Conservation (phyloP, 208 protist genomes). For the Acanthamoeba castellanii region DNA sequence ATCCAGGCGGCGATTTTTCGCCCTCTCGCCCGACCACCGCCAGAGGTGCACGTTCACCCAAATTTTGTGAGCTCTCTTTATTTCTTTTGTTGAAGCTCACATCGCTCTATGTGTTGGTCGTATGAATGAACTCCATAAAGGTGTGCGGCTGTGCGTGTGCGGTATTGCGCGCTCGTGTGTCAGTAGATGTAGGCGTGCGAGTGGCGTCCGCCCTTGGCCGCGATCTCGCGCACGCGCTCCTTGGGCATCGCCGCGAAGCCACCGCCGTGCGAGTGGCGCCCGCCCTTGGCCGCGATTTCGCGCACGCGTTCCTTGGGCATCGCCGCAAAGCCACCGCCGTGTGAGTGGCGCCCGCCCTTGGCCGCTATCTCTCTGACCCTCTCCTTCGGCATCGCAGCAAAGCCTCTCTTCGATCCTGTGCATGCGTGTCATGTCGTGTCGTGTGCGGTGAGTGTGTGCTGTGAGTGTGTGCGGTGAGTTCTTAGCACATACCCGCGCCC, state of each 20-base stretch:
- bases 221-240: background rate
- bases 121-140: no score
- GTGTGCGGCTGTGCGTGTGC: no score
- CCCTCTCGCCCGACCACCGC: no score
- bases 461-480: background rate
- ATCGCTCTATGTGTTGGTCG: no score
- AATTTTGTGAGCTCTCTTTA: no score
- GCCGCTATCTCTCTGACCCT: background rate
- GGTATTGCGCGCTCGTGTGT: no score
- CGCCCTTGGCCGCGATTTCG: background rate
- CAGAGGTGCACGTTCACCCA: no score
- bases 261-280: background rate
- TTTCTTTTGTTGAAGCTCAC: no score
- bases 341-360: slow-evolving; percentile 3
- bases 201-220: background rate
- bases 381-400: slow-evolving; percentile 21
- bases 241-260: slow-evolving; percentile 2
- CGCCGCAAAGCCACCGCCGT: background rate
- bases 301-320: background rate
- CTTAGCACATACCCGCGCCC: background rate
- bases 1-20: no score
- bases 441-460: no score
- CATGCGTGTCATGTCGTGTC: no score
- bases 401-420: background rate
- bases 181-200: background rate